A percentile compares a stretch with the other conserved stretches of the same genome.
Conservation (phyloP, 257 asterid species). For the Lycium barbarum region DNA sequence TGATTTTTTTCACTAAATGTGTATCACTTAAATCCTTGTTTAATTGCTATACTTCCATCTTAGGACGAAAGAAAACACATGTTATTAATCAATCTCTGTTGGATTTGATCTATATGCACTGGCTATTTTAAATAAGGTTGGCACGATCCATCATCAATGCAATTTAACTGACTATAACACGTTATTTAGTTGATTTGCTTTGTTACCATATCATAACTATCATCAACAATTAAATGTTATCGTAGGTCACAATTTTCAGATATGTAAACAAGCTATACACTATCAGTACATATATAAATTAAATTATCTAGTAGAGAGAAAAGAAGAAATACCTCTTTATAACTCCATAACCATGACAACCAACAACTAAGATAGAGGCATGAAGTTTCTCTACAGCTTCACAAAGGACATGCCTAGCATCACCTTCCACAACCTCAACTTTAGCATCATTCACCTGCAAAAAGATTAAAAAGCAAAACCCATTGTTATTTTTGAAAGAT, state of each 20-base stretch:
- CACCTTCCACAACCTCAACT: conserved; percentile 70
- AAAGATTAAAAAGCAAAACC: too few species aligned
- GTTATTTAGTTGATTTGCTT: neutral
- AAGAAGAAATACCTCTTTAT: conserved; percentile 64
- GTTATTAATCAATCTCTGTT: neutral
- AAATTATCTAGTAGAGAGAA: neutral
- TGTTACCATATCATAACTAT: neutral
- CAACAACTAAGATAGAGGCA: conserved; percentile 77
- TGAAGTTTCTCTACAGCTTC: conserved; percentile 81
- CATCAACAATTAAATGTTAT: neutral
- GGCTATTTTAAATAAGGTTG: neutral
- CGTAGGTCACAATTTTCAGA: neutral
- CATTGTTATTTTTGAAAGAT: too few species aligned
- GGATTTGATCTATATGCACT: neutral
- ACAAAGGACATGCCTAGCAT: conserved; percentile 86
- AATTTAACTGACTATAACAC: neutral
- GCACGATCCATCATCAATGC: neutral
- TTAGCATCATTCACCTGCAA: conserved; percentile 60
- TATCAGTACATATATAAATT: neutral
- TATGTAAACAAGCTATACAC: neutral
- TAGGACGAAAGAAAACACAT: neutral
- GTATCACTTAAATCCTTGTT: neutral
- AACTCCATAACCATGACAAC: conserved; percentile 97
- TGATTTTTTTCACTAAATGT: neutral
- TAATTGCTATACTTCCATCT: neutral